Percentiles rank a stretch among this genome's conserved stretches.
Conservation (phyloP, 148 eudicot genomes). For the Selenicereus undatus region DNA sequence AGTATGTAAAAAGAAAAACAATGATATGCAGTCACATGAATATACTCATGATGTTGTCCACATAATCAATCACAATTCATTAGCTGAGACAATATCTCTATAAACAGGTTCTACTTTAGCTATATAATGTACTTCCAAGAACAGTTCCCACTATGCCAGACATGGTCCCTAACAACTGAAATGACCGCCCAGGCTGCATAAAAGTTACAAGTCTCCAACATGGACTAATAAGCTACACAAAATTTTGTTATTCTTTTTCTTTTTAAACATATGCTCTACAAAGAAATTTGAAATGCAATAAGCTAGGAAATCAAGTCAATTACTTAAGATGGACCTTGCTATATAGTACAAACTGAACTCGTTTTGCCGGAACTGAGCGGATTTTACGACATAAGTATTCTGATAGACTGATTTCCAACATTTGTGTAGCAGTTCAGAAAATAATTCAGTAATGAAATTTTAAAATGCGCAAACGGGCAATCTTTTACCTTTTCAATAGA, state of each 20-base stretch:
- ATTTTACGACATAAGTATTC: not conserved
- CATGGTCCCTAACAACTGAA: not conserved
- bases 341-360: not conserved
- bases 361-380: not conserved
- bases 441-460: not conserved
- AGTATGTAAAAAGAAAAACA: not conserved
- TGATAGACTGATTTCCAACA: not conserved
- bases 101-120: not conserved
- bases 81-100: not conserved
- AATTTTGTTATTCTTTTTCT: too few relatives aligned
- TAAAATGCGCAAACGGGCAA: not conserved
- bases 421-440: not conserved
- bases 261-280: not conserved
- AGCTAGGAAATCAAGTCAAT: not conserved
- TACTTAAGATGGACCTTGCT: not conserved
- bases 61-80: not conserved
- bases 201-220: too few relatives aligned
- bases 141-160: not conserved
- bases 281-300: not conserved
- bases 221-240: too few relatives aligned
- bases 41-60: not conserved
- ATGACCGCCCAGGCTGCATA: not conserved
- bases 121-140: not conserved
- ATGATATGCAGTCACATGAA: not conserved
- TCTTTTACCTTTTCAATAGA: not conserved